Evolutionary conservation across 2,329 filamentous ascomycete genomes (phyloP).

Genomic region (Colletotrichum australisinense): DNA sequence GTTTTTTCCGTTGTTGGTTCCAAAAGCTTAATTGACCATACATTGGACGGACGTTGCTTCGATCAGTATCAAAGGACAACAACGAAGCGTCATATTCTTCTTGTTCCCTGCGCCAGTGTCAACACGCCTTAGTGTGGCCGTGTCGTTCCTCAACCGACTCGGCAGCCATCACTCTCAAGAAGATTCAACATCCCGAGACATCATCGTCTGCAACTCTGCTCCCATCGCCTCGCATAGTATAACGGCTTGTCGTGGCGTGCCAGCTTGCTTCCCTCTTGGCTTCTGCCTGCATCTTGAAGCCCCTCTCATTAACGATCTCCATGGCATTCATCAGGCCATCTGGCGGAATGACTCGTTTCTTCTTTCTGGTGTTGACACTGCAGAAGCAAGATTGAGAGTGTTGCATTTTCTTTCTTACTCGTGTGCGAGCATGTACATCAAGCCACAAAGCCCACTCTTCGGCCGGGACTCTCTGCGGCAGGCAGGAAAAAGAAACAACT

Average conservation of each 20-base stretch:
- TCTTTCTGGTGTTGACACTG: constrained; percentile 16
- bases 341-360: not conserved
- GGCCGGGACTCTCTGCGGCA: not conserved
- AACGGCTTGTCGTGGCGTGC: not conserved
- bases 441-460: not conserved
- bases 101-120: not conserved
- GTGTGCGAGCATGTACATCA: not conserved
- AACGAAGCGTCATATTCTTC: not conserved
- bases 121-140: not conserved
- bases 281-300: not conserved
- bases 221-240: not conserved
- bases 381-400: constrained; percentile 5
- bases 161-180: not conserved
- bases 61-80: not conserved
- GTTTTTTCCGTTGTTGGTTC: not conserved
- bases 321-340: not conserved
- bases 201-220: not conserved
- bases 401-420: constrained; percentile 5
- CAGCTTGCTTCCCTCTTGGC: not conserved
- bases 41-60: not conserved
- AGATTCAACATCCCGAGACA: constrained; percentile 22
- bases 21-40: not conserved
- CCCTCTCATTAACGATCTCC: not conserved
- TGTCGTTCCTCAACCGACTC: not conserved
- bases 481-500: constrained; percentile 13